Base-by-base conservation (phyloP, 2,329 filamentous ascomycete species). In the Teratosphaeria viscida region DNA sequence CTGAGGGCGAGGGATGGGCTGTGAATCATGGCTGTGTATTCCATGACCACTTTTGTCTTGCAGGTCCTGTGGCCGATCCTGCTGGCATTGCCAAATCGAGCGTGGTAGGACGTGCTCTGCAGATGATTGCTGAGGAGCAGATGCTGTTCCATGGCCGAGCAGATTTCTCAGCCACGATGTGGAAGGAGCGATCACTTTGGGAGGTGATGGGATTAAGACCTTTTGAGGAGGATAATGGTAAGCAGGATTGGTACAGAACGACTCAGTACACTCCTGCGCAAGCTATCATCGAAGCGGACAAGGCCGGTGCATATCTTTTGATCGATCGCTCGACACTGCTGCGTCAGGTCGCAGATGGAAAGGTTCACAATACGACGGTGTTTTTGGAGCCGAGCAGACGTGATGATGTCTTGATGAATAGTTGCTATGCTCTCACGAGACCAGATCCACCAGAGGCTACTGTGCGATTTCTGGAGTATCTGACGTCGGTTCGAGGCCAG, bases 41-140 rank as follows among this genome's bases (percentile, higher is more conserved):
- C 58, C 61, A 65, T 34, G 67, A 68, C 55, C 67, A 68, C 59
- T 68, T 68, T 39, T 59, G 66, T 8, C 59, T 68, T 34, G 66
- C 59, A 27, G 66, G 66, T 5, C 35, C 37, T 14, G 53, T 55
- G 16, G 60, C 47, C 37, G 52, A 47, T 23, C 35, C 27, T 35
- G 27, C 34, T 16, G 27, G 6, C 10, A 7, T 54, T 11, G 3
- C 11, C 2, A 10, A 7, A n/a, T 10, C 12, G 12, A 14, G 14
- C n/a, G 8, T 8, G 12, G 11, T 35, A 26, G 26, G 12, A 11
- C 3, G 4, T 10, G 52, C 52, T 14, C 19, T 54, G 19, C n/a
- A 12, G 11, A 12, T 6, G 19, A 16, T 54, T 6, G 52, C 52
- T 26, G 12, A 27, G 23, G 11, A 7, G 4, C 10, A n/a, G 14